phyloP scores from a whole-genome alignment of 176 grass and related monocot genomes.

The Eragrostis nindensis region DNA sequence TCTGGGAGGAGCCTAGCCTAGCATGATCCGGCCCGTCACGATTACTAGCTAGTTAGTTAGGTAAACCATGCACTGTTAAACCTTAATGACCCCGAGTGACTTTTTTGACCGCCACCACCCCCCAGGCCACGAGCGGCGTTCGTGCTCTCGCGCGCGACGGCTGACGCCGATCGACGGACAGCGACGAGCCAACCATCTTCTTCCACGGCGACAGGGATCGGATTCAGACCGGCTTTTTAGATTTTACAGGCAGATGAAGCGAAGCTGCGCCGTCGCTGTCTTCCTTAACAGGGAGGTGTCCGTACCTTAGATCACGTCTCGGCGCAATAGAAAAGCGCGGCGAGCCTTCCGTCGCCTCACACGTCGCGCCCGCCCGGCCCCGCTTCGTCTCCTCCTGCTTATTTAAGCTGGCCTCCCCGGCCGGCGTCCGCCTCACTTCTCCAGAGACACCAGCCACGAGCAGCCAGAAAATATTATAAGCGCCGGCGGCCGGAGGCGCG shows the following conservation, averaged over 20 bases:
- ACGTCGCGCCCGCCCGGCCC: neutral
- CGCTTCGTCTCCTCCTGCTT: too few relatives aligned
- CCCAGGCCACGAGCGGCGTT: neutral
- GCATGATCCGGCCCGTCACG: too few relatives aligned
- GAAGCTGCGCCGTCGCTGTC: constrained; percentile 29
- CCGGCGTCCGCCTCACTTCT: constrained; percentile 28
- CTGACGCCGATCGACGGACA: neutral
- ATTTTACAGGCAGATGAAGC: too few relatives aligned
- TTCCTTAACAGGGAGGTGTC: neutral
- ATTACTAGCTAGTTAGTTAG: constrained; percentile 21
- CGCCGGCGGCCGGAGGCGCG: neutral
- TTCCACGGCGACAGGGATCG: constrained; percentile 31
- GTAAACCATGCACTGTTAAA: constrained; percentile 18
- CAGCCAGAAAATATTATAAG: neutral
- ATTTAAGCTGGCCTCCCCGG: neutral
- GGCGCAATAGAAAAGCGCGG: neutral
- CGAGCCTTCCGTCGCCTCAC: neutral
- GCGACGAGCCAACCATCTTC: constrained; percentile 31
- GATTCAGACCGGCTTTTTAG: too few relatives aligned
- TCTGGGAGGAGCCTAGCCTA: neutral
- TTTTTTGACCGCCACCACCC: neutral
- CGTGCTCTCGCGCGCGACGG: neutral
- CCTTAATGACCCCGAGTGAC: constrained; percentile 15
- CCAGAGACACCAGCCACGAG: neutral
- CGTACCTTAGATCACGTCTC: constrained; percentile 26